Percentiles rank a stretch among this genome's conserved stretches.
phyloP scores from a whole-genome alignment of 2,329 filamentous ascomycete species.

The Capronia epimyces region DNA sequence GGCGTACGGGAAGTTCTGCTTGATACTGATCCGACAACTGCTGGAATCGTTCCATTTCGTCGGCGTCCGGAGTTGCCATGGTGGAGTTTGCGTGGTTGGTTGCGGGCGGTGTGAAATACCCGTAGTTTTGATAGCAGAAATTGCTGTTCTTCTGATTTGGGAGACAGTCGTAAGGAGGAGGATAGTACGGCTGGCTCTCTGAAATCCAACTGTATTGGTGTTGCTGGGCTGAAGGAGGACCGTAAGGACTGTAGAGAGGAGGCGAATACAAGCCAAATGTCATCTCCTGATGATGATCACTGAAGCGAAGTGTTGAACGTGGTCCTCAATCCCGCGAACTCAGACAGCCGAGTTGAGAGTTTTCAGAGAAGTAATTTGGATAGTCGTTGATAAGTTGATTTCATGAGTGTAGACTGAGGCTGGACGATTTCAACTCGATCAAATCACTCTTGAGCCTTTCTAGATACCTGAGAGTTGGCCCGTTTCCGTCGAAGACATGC shows the following conservation, averaged over 20 bases:
- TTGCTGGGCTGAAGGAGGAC: conserved; percentile 2
- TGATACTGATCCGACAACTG: conserved; percentile 58
- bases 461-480: too few species aligned
- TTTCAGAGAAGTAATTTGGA: neutral
- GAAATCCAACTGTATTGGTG: conserved; percentile 31
- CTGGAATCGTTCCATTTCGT: conserved; percentile 58
- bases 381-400: neutral
- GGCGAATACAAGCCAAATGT: conserved; percentile 12
- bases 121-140: conserved; percentile 21
- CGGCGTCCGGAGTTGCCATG: conserved; percentile 41
- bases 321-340: neutral
- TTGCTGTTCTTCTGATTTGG: conserved; percentile 28
- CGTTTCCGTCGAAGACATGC: neutral
- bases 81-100: conserved; percentile 25
- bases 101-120: conserved; percentile 27
- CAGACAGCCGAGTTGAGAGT: neutral
- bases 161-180: conserved; percentile 31
- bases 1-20: conserved; percentile 51
- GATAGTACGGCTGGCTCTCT: conserved; percentile 32
- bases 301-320: neutral
- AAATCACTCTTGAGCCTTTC: too few species aligned
- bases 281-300: conserved; percentile 14
- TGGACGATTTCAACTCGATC: neutral
- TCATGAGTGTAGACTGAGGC: neutral
- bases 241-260: conserved; percentile 10